These are phyloP conservation scores for Fusarium napiforme DNA, from an alignment of 2,329 filamentous ascomycete species.

Conservation along the genomic window DNA sequence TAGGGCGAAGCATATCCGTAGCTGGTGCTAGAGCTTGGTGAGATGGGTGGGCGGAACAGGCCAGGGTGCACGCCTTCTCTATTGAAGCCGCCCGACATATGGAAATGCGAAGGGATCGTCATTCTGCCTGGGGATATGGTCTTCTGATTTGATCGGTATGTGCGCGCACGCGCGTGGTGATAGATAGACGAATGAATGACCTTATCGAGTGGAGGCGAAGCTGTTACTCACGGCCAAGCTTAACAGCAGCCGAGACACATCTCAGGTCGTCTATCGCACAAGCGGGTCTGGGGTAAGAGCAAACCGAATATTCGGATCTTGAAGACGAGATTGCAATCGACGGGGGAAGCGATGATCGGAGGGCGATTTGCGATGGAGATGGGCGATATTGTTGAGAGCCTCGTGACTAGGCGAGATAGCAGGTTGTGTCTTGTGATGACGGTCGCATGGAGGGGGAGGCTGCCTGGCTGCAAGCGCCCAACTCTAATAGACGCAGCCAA, in stretches of 20 bases:
- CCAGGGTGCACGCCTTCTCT: constrained; percentile 56
- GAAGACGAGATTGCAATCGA: constrained; percentile 14
- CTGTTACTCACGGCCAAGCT: constrained; percentile 29
- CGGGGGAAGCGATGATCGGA: background rate
- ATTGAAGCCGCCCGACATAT: constrained; percentile 52
- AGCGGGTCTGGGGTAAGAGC: constrained; percentile 32
- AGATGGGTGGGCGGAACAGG: constrained; percentile 59
- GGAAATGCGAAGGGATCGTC: constrained; percentile 48
- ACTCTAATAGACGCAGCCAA: constrained; percentile 26
- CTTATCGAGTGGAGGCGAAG: constrained; percentile 23
- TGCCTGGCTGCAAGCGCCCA: constrained; percentile 28
- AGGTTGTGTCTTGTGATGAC: constrained; percentile 35
- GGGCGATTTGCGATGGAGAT: constrained; percentile 5
- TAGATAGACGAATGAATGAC: constrained; percentile 1
- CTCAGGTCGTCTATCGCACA: constrained; percentile 19
- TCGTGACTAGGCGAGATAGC: constrained; percentile 33
- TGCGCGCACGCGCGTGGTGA: constrained; percentile 4
- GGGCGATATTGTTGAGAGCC: constrained; percentile 7
- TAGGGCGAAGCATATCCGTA: constrained; percentile 49
- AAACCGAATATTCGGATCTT: constrained; percentile 14
- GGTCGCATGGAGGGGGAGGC: constrained; percentile 13
- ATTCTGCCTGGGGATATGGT: constrained; percentile 30
- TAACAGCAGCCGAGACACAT: constrained; percentile 45
- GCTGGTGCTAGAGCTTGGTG: constrained; percentile 54
- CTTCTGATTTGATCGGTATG: constrained; percentile 6